Evolutionary conservation across 1,284 basidiomycete genomes (phyloP).

Genomic region (Termitomyces sp.): DNA sequence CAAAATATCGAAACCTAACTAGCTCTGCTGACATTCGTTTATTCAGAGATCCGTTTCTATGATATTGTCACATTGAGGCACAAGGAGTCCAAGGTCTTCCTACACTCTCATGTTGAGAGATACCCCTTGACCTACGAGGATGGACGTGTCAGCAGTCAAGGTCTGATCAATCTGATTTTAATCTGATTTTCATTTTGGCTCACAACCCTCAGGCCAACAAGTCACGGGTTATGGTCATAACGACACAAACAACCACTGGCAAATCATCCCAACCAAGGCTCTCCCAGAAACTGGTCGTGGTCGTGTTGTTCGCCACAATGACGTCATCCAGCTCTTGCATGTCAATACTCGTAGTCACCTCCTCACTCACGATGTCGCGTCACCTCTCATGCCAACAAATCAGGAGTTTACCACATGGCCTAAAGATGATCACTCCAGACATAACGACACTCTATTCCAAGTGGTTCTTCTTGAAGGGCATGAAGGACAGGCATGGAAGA

Average conservation of each 20-base stretch:
- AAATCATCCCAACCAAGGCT: conserved; percentile 89
- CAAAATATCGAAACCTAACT: background rate
- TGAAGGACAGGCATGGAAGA: conserved; percentile 81
- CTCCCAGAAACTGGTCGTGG: conserved; percentile 86
- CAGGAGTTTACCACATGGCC: conserved; percentile 95
- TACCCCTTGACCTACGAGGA: conserved; percentile 97
- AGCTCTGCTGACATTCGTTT: conserved; percentile 6
- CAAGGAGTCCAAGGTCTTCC: conserved; percentile 87
- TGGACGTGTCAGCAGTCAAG: conserved; percentile 92
- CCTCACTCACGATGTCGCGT: conserved; percentile 96
- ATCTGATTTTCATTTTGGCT: no score
- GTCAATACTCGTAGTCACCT: conserved; percentile 80
- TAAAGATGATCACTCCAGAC: conserved; percentile 63
- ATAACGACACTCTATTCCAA: conserved; percentile 87
- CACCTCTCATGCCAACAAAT: conserved; percentile 95
- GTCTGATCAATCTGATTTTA: conserved; percentile 31
- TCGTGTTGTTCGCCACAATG: conserved; percentile 84
- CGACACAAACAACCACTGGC: conserved; percentile 95
- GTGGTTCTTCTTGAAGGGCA: conserved; percentile 68
- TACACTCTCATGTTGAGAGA: conserved; percentile 88
- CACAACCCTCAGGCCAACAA: conserved; percentile 72
- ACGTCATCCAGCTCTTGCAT: conserved; percentile 87
- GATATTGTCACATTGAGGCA: conserved; percentile 88
- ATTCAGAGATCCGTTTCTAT: conserved; percentile 85
- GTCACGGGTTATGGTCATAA: conserved; percentile 96